A percentile compares a stretch with the other conserved stretches of the same genome.
These are phyloP conservation scores for Mariannaea elegans DNA, from an alignment of 2,329 filamentous ascomycete species.

Conservation along the genomic window DNA sequence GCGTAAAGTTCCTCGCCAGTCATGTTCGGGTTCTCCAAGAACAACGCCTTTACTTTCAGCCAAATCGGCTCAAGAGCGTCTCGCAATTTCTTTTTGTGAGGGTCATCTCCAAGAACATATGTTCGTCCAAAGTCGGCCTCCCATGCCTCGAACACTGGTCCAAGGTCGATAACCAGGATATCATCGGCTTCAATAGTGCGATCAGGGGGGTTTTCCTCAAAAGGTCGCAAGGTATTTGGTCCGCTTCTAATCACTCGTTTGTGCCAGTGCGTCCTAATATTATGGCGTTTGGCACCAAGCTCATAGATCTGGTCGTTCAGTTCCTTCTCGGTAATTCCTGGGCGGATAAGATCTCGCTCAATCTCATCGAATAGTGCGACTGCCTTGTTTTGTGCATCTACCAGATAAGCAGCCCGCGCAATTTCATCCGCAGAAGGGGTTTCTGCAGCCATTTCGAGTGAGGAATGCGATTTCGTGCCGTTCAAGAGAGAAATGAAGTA, in stretches of 20 bases:
- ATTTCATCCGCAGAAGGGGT: background rate
- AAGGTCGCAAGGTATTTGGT: slow-evolving; percentile 58
- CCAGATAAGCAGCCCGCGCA: slow-evolving; percentile 1
- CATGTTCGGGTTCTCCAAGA: slow-evolving; percentile 51
- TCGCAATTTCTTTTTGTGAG: slow-evolving; percentile 53
- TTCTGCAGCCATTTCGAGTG: background rate
- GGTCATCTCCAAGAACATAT: slow-evolving; percentile 58
- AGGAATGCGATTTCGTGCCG: no score
- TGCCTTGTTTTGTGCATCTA: slow-evolving; percentile 11
- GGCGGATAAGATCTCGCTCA: slow-evolving; percentile 53
- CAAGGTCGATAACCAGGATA: slow-evolving; percentile 61
- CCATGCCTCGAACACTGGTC: slow-evolving; percentile 61
- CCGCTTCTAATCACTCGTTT: slow-evolving; percentile 60
- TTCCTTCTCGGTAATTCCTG: slow-evolving; percentile 57
- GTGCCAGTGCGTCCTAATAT: slow-evolving; percentile 60
- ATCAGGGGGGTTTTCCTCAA: slow-evolving; percentile 59
- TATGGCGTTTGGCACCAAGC: slow-evolving; percentile 39
- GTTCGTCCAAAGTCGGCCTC: slow-evolving; percentile 64
- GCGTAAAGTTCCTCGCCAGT: slow-evolving; percentile 57
- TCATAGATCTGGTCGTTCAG: slow-evolving; percentile 58
- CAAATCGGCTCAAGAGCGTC: slow-evolving; percentile 58
- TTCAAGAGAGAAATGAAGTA: no score
- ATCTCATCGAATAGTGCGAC: slow-evolving; percentile 53
- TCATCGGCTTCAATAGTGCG: slow-evolving; percentile 57
- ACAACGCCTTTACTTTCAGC: slow-evolving; percentile 53